These are phyloP conservation scores for Corchorus capsularis DNA, from an alignment of 345 rosid species.

Conservation along the genomic window DNA sequence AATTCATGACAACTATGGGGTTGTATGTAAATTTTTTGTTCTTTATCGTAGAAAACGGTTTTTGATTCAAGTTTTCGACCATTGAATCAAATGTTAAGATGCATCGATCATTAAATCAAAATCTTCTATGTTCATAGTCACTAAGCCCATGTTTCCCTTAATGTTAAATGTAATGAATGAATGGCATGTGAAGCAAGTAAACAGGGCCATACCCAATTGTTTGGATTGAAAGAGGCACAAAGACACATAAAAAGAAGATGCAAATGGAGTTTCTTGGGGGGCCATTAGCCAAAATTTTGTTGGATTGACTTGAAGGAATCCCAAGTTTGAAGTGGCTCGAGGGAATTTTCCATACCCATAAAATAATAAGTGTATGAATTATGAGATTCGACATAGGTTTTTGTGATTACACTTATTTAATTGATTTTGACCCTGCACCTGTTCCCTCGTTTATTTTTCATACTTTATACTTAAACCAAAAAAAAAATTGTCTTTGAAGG, in stretches of 20 bases:
- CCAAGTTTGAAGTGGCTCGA: background rate
- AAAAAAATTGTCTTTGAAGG: background rate
- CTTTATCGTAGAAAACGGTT: no score
- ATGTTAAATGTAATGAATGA: background rate
- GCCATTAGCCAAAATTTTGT: background rate
- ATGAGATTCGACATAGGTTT: constrained; percentile 4
- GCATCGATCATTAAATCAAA: background rate
- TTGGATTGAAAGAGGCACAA: constrained; percentile 4
- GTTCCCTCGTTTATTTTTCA: background rate
- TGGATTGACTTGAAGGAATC: constrained; percentile 1
- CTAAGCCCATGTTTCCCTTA: background rate
- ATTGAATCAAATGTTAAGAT: no score
- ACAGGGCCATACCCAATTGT: constrained; percentile 6
- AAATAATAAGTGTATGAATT: background rate
- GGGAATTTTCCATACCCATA: background rate
- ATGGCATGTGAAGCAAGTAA: background rate
- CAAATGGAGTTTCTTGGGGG: background rate
- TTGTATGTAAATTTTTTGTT: background rate
- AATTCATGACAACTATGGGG: background rate
- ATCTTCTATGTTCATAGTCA: background rate
- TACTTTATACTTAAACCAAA: background rate
- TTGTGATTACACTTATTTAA: background rate
- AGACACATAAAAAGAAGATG: background rate
- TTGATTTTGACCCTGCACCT: constrained; percentile 1
- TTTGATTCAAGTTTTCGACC: no score